A percentile compares a stretch with the other conserved stretches of the same genome.
Conservation (phyloP, 169 alveolate species). For the Plasmodium cynomolgi region DNA sequence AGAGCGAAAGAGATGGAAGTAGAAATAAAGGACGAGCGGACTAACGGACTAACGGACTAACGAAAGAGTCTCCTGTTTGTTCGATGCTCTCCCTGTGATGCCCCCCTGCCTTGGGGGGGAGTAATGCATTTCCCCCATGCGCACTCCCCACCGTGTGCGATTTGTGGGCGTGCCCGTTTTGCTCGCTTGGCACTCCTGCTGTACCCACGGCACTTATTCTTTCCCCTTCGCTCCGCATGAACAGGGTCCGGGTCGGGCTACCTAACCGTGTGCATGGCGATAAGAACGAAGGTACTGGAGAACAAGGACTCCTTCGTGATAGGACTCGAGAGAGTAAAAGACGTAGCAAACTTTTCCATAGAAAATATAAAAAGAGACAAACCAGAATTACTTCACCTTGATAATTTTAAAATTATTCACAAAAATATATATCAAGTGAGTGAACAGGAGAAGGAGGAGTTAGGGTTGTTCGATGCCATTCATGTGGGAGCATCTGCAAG, state of each 20-base stretch:
- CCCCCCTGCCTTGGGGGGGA: background rate
- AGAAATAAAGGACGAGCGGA: background rate
- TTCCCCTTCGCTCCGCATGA: background rate
- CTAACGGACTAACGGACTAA: background rate
- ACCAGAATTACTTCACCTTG: slow-evolving; percentile 68
- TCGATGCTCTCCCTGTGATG: too few species aligned
- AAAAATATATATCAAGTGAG: slow-evolving; percentile 70
- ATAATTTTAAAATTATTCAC: slow-evolving; percentile 68
- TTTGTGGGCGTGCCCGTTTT: background rate
- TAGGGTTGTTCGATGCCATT: slow-evolving; percentile 73
- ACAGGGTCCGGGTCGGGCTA: slow-evolving; percentile 75
- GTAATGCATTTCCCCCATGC: background rate
- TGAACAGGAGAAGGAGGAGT: slow-evolving; percentile 60
- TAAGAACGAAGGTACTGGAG: slow-evolving; percentile 46
- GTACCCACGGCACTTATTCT: background rate
- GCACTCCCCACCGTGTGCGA: background rate
- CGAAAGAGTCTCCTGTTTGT: background rate
- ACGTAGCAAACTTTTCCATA: slow-evolving; percentile 45
- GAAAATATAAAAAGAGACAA: slow-evolving; percentile 63
- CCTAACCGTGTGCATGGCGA: slow-evolving; percentile 73
- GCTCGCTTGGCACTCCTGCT: background rate
- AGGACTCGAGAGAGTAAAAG: slow-evolving; percentile 70
- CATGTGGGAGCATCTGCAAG: slow-evolving; percentile 79
- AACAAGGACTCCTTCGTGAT: slow-evolving; percentile 67
- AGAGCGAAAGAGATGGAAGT: background rate